Evolutionary conservation across 495 filamentous ascomycete genomes (phyloP).

Genomic region (Chaetomidium leptoderma): DNA sequence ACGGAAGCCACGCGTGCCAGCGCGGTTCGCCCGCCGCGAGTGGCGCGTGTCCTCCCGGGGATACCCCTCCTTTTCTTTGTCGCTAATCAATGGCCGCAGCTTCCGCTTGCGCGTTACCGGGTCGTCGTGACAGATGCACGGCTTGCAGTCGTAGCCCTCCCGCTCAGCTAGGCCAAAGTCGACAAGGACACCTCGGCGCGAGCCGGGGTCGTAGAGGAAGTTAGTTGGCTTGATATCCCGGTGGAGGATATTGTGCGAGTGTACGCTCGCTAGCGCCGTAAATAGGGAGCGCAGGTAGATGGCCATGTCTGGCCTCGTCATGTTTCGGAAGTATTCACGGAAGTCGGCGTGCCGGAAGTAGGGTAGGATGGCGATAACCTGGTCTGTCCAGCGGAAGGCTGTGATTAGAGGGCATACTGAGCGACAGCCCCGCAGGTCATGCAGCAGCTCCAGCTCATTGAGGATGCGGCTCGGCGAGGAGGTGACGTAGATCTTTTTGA

Average conservation of each 20-base stretch:
- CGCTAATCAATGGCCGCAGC: constrained; percentile 38
- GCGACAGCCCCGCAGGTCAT: constrained; percentile 74
- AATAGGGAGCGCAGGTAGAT: constrained; percentile 89
- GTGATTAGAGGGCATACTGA: constrained; percentile 94
- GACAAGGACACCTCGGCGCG: constrained; percentile 81
- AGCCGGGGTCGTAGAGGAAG: constrained; percentile 86
- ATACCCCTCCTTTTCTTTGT: constrained; percentile 60
- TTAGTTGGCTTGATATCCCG: constrained; percentile 99
- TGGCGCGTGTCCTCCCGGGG: constrained; percentile 83
- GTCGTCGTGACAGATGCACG: constrained; percentile 63
- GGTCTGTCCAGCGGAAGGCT: constrained; percentile 86
- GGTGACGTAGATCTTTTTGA: constrained; percentile 99
- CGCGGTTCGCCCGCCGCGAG: constrained; percentile 84
- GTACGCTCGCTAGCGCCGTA: constrained; percentile 75
- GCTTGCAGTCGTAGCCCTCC: constrained; percentile 66
- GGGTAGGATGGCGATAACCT: constrained; percentile 90
- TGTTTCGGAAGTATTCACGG: constrained; percentile 85
- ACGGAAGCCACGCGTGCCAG: constrained; percentile 93
- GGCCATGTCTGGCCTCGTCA: constrained; percentile 77
- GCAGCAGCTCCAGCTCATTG: constrained; percentile 95
- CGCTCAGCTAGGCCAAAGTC: constrained; percentile 94
- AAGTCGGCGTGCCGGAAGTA: constrained; percentile 97
- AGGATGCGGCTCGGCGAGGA: constrained; percentile 88
- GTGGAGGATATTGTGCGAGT: constrained; percentile 79
- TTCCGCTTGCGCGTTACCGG: constrained; percentile 37